Evolutionary conservation across 192 early-diverging fungal genomes (phyloP).

Genomic region (Phlyctochytrium bullatum): DNA sequence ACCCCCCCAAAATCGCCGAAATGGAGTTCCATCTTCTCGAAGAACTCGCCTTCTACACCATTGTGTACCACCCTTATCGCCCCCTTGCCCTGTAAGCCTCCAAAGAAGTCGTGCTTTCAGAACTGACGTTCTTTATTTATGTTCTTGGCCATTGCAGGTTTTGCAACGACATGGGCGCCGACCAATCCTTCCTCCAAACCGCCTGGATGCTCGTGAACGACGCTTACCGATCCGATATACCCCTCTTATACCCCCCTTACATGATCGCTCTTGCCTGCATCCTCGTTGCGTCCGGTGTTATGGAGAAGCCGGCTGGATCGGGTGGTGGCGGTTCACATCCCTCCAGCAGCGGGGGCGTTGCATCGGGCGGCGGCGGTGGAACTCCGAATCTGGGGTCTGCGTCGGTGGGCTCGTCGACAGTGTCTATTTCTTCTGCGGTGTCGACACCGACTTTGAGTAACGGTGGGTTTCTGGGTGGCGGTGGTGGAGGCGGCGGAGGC

Average conservation of each 20-base stretch:
- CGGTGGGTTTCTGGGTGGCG: no score
- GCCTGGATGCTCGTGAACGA: slow-evolving; percentile 70
- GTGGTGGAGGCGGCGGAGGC: no score
- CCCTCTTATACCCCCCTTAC: slow-evolving; percentile 84
- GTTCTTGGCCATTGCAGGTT: slow-evolving; percentile 10
- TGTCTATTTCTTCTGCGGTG: no score
- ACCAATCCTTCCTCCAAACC: slow-evolving; percentile 14
- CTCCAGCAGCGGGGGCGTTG: no score
- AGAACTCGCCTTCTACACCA: slow-evolving; percentile 85
- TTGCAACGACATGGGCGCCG: neutral
- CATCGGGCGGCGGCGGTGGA: no score
- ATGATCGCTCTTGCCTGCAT: slow-evolving; percentile 79
- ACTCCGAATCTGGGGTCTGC: no score
- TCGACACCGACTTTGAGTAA: no score
- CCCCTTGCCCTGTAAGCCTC: slow-evolving; percentile 49
- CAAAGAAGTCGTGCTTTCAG: no score
- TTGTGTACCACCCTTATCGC: slow-evolving; percentile 87
- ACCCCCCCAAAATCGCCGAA: slow-evolving; percentile 76
- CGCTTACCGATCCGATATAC: slow-evolving; percentile 73
- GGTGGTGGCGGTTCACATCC: no score
- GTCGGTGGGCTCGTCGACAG: no score
- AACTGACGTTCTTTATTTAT: slow-evolving; percentile 9
- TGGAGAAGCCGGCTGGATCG: no score
- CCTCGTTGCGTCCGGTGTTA: no score
- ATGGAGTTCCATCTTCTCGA: slow-evolving; percentile 91